Evolutionary conservation across 106 monocot genomes (phyloP), one percentile per base, ranked within the genome.

Genomic region (Platanthera guangdongensis): DNA sequence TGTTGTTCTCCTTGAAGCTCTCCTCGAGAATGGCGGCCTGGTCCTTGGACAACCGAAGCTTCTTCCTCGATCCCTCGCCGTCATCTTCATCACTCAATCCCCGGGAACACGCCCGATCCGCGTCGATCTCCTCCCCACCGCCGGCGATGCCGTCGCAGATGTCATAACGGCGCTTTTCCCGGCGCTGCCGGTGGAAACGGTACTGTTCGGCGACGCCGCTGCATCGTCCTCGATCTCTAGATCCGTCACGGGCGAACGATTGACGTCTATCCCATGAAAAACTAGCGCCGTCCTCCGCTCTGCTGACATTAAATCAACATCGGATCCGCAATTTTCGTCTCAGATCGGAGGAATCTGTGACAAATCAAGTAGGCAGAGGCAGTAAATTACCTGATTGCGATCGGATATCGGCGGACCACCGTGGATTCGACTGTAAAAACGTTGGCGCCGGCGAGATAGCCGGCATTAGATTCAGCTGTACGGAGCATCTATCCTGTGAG

Each of bases 1-100:
- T 94, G 87, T 85, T 88, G 78, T 91, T 88, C 69, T 82, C 88
- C 64, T 87, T 88, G 85, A 94, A 94, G 83, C 88, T 90, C 63
- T 94, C 91, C 51, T 94, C 94, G 7, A 94, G 81, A 4, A 90
- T 63, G 32, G 85, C 84, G 6, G 94, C 85, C 78, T 94, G 94
- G 48, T 87, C 81, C 67, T 89, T 94, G 19, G 94, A 91, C 3
- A 94, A 81, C 45, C 94, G 83, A 13, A 94, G 88, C 74, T 94
- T 94, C 86, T 94, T 94, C 68, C 87, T 79, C 12, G 86, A 87
- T 3, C 83, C 90, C 1, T 82, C 86, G 19, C 82, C 92, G 5
- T 87, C 88, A 7, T 89, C 89, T 2, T 92, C 91, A 63, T 81
- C 78, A 74, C 65, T 75, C 19, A 64, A 65, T 22, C 78, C 84